Percentiles rank a stretch among this genome's conserved stretches.
Conservation (phyloP, 805 yeast genomes). For the Ogataea philodendri region DNA sequence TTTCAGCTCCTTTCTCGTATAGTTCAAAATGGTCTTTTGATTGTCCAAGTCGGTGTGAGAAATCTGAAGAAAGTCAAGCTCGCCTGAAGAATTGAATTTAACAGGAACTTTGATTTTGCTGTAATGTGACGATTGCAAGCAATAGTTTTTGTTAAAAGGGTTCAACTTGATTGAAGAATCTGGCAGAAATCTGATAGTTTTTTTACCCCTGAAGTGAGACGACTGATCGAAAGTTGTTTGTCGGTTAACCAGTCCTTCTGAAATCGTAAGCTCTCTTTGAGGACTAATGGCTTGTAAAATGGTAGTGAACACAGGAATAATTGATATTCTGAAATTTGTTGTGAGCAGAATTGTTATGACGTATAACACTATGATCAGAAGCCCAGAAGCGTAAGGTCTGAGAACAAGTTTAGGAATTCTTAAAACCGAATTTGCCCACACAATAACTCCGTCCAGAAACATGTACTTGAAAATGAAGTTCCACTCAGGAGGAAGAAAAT, state of each 20-base stretch:
- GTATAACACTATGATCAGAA: constrained; percentile 48
- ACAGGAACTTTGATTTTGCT: constrained; percentile 57
- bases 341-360: constrained; percentile 53
- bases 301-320: constrained; percentile 29
- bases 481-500: constrained; percentile 47
- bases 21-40: constrained; percentile 47
- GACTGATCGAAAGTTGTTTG: constrained; percentile 43
- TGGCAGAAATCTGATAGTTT: constrained; percentile 83
- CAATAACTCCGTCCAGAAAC: constrained; percentile 65
- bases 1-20: constrained; percentile 54
- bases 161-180: constrained; percentile 85
- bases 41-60: constrained; percentile 57
- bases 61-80: constrained; percentile 65
- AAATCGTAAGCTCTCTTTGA: constrained; percentile 33
- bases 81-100: constrained; percentile 74
- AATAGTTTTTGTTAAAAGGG: constrained; percentile 65
- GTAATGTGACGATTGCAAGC: constrained; percentile 45
- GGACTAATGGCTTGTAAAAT: constrained; percentile 23
- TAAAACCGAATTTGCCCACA: constrained; percentile 70
- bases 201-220: constrained; percentile 78
- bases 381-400: constrained; percentile 50
- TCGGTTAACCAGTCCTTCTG: constrained; percentile 36
- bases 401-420: constrained; percentile 74
- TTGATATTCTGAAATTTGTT: constrained; percentile 48
- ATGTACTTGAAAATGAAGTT: constrained; percentile 69